A percentile compares a stretch with the other conserved stretches of the same genome.
phyloP scores from a whole-genome alignment of 495 filamentous ascomycete species.

The Penicillium daleae region DNA sequence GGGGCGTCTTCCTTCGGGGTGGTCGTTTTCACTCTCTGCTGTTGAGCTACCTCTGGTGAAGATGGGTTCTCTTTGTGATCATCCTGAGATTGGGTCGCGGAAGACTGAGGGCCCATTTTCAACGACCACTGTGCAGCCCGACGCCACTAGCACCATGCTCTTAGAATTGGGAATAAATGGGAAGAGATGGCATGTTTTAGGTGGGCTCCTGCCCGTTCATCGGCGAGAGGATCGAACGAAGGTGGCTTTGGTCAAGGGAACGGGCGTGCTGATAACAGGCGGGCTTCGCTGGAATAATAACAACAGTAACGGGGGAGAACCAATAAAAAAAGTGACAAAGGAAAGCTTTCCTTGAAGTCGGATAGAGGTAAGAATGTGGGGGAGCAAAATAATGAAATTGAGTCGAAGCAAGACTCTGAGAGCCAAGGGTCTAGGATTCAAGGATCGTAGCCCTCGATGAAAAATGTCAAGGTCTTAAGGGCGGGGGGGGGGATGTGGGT shows the following conservation, averaged over 20 bases:
- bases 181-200: constrained; percentile 1
- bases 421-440: no score
- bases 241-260: neutral
- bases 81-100: neutral
- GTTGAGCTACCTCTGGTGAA: neutral
- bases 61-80: neutral
- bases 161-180: constrained; percentile 1
- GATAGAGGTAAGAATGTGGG: no score
- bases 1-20: neutral
- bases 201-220: neutral
- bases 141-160: constrained; percentile 9
- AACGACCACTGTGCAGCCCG: neutral
- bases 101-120: constrained; percentile 13
- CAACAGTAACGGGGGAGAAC: no score
- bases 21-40: neutral
- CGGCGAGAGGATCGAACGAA: neutral
- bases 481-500: neutral
- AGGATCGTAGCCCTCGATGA: neutral
- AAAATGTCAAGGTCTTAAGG: neutral
- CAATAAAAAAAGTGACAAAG: no score
- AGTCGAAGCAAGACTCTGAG: no score
- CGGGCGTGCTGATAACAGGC: neutral
- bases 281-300: neutral
- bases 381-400: no score
- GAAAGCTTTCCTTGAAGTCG: no score